Conservation (phyloP, 805 yeast genomes). For the Saccharomycopsis sp. region DNA sequence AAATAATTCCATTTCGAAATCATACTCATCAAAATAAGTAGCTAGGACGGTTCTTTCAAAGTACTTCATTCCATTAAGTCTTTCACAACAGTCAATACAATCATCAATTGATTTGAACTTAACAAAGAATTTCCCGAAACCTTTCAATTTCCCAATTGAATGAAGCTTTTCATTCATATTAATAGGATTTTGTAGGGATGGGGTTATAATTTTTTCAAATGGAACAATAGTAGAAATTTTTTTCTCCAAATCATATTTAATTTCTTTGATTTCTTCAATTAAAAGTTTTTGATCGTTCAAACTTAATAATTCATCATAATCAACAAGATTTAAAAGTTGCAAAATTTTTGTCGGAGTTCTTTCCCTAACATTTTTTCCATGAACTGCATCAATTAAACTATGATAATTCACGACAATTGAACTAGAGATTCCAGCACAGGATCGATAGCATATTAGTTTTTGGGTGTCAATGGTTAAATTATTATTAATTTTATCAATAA, state of each 20-base stretch:
- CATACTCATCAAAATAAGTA: constrained; percentile 48
- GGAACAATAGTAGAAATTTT: constrained; percentile 35
- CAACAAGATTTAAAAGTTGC: constrained; percentile 54
- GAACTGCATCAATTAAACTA: constrained; percentile 23
- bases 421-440: constrained; percentile 28
- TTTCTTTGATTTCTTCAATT: constrained; percentile 26
- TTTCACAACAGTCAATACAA: constrained; percentile 45
- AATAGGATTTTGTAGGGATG: constrained; percentile 35
- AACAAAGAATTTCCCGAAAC: constrained; percentile 64
- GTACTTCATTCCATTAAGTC: constrained; percentile 55
- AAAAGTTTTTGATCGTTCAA: constrained; percentile 27
- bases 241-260: constrained; percentile 38
- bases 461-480: constrained; percentile 29
- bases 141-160: constrained; percentile 27
- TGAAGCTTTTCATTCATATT: constrained; percentile 33
- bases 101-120: constrained; percentile 43
- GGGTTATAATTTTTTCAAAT: constrained; percentile 46
- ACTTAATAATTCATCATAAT: constrained; percentile 52
- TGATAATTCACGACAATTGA: constrained; percentile 20
- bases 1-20: constrained; percentile 36
- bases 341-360: constrained; percentile 36
- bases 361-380: too few relatives aligned
- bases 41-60: constrained; percentile 62
- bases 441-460: constrained; percentile 26
- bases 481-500: constrained; percentile 23